A percentile compares a stretch with the other conserved stretches of the same genome.
These are phyloP conservation scores for Staphylotrichum longicolle DNA, from an alignment of 495 filamentous ascomycete genomes.

Conservation along the genomic window DNA sequence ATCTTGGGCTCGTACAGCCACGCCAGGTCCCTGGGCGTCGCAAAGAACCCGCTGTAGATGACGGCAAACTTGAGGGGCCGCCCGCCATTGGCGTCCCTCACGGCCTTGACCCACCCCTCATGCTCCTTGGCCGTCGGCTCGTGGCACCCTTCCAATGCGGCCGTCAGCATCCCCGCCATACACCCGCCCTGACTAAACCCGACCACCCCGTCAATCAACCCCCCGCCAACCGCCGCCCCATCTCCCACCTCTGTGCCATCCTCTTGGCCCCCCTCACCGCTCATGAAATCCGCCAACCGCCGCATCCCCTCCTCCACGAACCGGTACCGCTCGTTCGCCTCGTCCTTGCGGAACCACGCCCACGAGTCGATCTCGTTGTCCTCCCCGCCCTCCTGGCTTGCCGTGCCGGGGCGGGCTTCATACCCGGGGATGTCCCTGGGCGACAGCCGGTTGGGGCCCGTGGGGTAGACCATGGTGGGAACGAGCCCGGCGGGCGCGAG, in stretches of 20 bases:
- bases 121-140: constrained; percentile 31
- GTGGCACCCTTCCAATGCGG: constrained; percentile 61
- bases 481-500: constrained; percentile 59
- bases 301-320: constrained; percentile 64
- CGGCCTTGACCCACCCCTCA: constrained; percentile 35
- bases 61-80: constrained; percentile 73
- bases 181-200: constrained; percentile 74
- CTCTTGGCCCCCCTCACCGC: neutral
- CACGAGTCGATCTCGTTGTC: constrained; percentile 58
- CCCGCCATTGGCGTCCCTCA: constrained; percentile 50
- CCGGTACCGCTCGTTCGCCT: constrained; percentile 56
- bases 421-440: constrained; percentile 72
- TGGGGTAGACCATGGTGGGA: constrained; percentile 60
- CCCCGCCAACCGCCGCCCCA: neutral
- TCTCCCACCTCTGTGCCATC: constrained; percentile 48
- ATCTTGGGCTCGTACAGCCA: constrained; percentile 76
- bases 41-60: constrained; percentile 74
- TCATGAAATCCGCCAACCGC: constrained; percentile 56
- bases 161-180: constrained; percentile 57
- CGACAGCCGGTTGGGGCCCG: constrained; percentile 58
- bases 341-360: constrained; percentile 82
- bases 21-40: constrained; percentile 58
- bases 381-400: constrained; percentile 26
- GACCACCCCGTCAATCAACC: constrained; percentile 65
- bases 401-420: constrained; percentile 26